These are phyloP conservation scores for Mycena polygramma DNA, from an alignment of 768 basidiomycete genomes.

Conservation along the genomic window DNA sequence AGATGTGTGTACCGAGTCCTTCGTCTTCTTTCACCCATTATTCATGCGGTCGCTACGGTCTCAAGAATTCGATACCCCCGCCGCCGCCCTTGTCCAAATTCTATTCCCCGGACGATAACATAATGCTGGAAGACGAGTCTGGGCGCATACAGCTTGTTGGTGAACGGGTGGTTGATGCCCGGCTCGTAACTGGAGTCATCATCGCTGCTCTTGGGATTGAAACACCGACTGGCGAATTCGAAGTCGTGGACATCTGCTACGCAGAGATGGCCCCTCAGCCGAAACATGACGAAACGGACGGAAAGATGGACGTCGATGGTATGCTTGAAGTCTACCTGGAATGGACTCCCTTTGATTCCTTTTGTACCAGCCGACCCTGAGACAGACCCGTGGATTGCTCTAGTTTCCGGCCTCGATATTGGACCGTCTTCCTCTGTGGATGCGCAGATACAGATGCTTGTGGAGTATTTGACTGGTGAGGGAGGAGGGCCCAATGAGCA, in stretches of 20 bases:
- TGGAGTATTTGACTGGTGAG: conserved; percentile 92
- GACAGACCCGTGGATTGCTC: conserved; percentile 83
- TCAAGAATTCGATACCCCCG: conserved; percentile 88
- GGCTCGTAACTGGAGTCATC: conserved; percentile 92
- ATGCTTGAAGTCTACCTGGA: conserved; percentile 38
- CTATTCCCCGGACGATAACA: conserved; percentile 79
- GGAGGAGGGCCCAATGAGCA: conserved; percentile 78
- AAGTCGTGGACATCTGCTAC: conserved; percentile 90
- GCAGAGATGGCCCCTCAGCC: conserved; percentile 84
- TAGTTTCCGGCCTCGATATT: conserved; percentile 88
- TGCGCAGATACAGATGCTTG: conserved; percentile 86
- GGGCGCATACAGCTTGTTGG: conserved; percentile 93
- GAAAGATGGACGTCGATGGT: conserved; percentile 82
- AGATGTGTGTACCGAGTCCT: conserved; percentile 72
- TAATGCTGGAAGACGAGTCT: conserved; percentile 97
- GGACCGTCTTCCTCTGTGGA: conserved; percentile 74
- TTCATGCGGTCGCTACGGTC: conserved; percentile 28
- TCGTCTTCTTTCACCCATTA: conserved; percentile 14
- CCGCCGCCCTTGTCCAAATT: conserved; percentile 84
- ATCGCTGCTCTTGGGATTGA: conserved; percentile 92
- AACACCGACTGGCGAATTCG: conserved; percentile 90
- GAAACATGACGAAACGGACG: conserved; percentile 43
- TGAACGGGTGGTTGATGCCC: conserved; percentile 67
- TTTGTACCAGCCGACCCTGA: conserved; percentile 31
- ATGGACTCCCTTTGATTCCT: conserved; percentile 15